Base-by-base conservation (phyloP, 1,284 basidiomycete species). In the Phlebopus sp. region DNA sequence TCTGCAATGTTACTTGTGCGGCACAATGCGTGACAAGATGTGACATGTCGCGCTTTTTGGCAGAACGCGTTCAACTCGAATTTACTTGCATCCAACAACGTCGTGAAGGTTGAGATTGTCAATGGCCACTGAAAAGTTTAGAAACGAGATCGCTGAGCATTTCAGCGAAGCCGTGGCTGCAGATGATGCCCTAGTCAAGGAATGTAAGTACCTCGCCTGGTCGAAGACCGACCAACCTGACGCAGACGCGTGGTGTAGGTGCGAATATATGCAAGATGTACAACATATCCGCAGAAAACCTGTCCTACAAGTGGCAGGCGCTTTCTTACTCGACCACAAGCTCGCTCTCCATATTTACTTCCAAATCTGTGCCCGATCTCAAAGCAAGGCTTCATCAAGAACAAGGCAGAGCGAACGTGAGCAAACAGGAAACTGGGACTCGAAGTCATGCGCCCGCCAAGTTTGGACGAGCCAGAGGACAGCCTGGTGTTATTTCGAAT, bases 291-390 rank as follows among this genome's bases (percentile, higher is more conserved):
- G 74, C 81, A 21, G 72, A 82, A 18, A 64, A 74, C 39, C 73
- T 92, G n/a, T 76, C 71, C 46, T 90, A 72, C 66, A 89, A 87
- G 62, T 84, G 85, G 77, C 84, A 92, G 62, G 82, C 76, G 8
- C 54, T 72, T 23, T 60, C 77, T 2, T 69, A 73, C 38, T 78
- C 75, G 27, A 59, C 62, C 36, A 66, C 68, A 17, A 58, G 50
- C 32, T 73, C 75, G 2, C 23, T 66, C 10, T 69, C 72, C 44
- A 69, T 75, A 13, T 73, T 87, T 51, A 77, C 75, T 9, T 62
- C 69, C 53, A 73, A 78, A 41, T 75, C 78, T 4, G 64, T 82
- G 19, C 61, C 60, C n/a, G 72, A 74, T 14, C 71, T 90, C 49
- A 82, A 77, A 57, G 68, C 72, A 1, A 62, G 71, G 46, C 68